A percentile compares a stretch with the other conserved stretches of the same genome.
Conservation (phyloP, 2,329 filamentous ascomycete genomes). For the Cercospora sp. region DNA sequence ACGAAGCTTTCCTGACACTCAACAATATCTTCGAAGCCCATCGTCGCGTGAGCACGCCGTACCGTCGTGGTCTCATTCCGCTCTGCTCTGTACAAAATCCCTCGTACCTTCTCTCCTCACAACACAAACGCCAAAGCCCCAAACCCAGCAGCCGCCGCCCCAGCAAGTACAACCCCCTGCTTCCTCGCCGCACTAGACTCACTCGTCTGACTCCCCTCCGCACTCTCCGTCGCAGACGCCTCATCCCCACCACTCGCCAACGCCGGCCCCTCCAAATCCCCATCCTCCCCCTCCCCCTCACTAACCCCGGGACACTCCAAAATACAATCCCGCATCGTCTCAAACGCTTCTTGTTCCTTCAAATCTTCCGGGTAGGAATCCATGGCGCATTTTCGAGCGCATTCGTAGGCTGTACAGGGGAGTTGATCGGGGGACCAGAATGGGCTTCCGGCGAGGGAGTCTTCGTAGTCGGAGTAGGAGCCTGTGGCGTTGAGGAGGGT, state of each 20-base stretch:
- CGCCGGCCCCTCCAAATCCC: slow-evolving; percentile 24
- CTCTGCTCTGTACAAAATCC: not conserved
- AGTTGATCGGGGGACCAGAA: slow-evolving; percentile 36
- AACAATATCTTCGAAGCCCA: not conserved
- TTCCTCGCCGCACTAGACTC: slow-evolving; percentile 4
- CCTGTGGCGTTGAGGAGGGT: slow-evolving; percentile 33
- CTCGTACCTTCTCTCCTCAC: not conserved
- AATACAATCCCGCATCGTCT: slow-evolving; percentile 35
- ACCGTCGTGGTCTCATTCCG: not conserved
- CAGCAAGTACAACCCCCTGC: not conserved
- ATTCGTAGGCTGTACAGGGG: slow-evolving; percentile 34
- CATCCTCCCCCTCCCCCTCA: slow-evolving; percentile 7
- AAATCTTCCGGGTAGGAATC: slow-evolving; percentile 33
- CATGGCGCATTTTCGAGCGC: slow-evolving; percentile 36
- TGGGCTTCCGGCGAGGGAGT: slow-evolving; percentile 31
- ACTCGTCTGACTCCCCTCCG: not conserved
- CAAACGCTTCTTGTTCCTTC: slow-evolving; percentile 28
- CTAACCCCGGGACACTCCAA: slow-evolving; percentile 34
- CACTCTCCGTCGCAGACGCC: slow-evolving; percentile 9
- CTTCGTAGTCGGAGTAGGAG: slow-evolving; percentile 35
- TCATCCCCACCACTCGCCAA: not conserved
- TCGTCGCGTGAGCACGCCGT: not conserved
- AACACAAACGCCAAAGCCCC: slow-evolving; percentile 17
- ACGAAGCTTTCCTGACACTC: not conserved
- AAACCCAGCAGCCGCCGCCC: slow-evolving; percentile 13